Evolutionary conservation across 768 basidiomycete species (phyloP).

Genomic region (Mycena chlorophos): DNA sequence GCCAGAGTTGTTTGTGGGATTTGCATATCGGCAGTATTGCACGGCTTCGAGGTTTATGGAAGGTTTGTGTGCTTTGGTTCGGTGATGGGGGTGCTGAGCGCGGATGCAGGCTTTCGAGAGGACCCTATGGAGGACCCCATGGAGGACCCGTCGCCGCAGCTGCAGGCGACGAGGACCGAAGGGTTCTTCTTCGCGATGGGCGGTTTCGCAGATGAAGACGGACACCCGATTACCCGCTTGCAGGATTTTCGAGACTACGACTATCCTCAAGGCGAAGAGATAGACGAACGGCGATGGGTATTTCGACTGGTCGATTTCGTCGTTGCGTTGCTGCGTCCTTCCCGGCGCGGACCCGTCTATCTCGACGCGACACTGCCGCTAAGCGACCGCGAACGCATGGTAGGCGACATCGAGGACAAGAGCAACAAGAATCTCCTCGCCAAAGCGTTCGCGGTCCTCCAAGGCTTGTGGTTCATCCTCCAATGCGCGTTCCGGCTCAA

Average conservation of each 20-base stretch:
- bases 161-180: background rate
- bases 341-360: too few relatives aligned
- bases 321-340: too few relatives aligned
- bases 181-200: slow-evolving; percentile 2
- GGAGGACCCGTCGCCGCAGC: background rate
- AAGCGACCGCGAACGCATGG: background rate
- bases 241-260: background rate
- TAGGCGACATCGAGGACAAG: background rate
- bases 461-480: background rate
- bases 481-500: background rate
- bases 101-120: background rate
- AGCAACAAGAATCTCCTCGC: slow-evolving; percentile 1
- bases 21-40: background rate
- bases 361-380: background rate
- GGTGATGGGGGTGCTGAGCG: background rate
- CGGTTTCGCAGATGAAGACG: background rate
- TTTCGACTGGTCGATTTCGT: background rate
- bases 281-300: background rate
- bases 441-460: background rate
- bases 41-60: background rate
- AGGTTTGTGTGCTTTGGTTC: background rate
- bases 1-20: background rate
- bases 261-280: background rate
- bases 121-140: background rate
- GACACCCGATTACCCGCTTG: background rate